A percentile compares a stretch with the other conserved stretches of the same genome.
Evolutionary conservation across 108 stramenopile genomes (phyloP).

Genomic region (Fragilaria radians): DNA sequence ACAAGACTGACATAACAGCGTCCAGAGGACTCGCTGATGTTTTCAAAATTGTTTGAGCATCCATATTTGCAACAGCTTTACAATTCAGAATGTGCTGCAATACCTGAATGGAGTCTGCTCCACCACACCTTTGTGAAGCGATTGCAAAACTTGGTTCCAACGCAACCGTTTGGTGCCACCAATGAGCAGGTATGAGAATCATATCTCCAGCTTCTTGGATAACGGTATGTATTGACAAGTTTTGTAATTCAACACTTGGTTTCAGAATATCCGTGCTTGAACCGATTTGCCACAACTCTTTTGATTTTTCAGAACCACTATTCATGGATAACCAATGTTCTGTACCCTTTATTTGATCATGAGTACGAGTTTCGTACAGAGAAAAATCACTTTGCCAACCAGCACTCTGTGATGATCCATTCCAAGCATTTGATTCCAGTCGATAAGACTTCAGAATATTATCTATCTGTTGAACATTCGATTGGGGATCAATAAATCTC

Average conservation of each 20-base stretch:
- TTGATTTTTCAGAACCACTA: constrained; percentile 5
- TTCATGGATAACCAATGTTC: constrained; percentile 16
- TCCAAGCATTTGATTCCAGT: constrained; percentile 49
- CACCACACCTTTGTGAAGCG: constrained; percentile 51
- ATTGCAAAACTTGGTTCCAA: constrained; percentile 44
- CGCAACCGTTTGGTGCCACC: constrained; percentile 63
- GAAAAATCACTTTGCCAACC: constrained; percentile 62
- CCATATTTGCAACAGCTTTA: background rate
- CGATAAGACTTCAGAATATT: constrained; percentile 36
- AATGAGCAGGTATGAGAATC: constrained; percentile 50
- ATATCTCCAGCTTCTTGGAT: constrained; percentile 56
- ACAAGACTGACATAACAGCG: background rate
- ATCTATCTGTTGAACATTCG: constrained; percentile 24
- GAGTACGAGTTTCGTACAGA: constrained; percentile 14
- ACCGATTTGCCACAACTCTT: constrained; percentile 16
- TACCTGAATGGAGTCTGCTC: constrained; percentile 29
- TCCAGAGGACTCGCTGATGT: background rate
- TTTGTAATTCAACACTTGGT: background rate
- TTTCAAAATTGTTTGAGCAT: background rate
- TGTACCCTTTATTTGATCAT: constrained; percentile 20
- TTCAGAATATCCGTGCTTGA: background rate
- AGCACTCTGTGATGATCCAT: constrained; percentile 29
- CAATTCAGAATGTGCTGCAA: constrained; percentile 28
- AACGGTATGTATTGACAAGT: constrained; percentile 10
- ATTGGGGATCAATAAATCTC: constrained; percentile 45